Conservation (phyloP, 148 eudicot species). For the Pouteria glomerata region DNA sequence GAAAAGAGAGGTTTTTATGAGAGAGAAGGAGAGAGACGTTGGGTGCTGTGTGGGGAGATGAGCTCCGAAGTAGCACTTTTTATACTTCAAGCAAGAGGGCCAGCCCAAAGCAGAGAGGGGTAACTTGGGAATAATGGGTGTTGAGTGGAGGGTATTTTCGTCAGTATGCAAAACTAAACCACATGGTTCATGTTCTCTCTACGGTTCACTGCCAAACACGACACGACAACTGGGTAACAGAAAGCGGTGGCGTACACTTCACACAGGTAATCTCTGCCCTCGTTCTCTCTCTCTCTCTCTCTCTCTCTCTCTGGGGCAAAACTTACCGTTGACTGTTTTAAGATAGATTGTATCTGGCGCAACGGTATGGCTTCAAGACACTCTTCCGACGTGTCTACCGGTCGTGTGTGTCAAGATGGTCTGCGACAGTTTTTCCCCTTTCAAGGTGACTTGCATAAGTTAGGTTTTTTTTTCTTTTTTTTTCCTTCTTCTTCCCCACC, state of each 20-base stretch:
- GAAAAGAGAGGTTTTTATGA: neutral
- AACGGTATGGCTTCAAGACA: too few relatives aligned
- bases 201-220: conserved; percentile 6
- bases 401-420: too few relatives aligned
- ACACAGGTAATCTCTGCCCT: conserved; percentile 1
- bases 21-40: conserved; percentile 8
- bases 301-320: neutral
- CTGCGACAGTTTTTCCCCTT: too few relatives aligned
- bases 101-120: neutral
- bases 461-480: too few relatives aligned
- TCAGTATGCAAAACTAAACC: neutral
- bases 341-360: too few relatives aligned
- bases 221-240: conserved; percentile 18
- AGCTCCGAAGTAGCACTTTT: neutral
- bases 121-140: neutral
- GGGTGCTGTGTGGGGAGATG: neutral
- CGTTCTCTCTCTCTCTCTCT: too few relatives aligned
- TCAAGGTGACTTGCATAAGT: too few relatives aligned
- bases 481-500: too few relatives aligned
- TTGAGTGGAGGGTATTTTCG: neutral
- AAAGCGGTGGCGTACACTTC: conserved; percentile 17
- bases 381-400: too few relatives aligned
- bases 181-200: conserved; percentile 11
- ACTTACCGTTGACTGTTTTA: neutral
- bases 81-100: neutral